Percentiles rank a stretch among this genome's conserved stretches.
phyloP scores from a whole-genome alignment of 1,284 basidiomycete species.

The Termitomyces sp. region DNA sequence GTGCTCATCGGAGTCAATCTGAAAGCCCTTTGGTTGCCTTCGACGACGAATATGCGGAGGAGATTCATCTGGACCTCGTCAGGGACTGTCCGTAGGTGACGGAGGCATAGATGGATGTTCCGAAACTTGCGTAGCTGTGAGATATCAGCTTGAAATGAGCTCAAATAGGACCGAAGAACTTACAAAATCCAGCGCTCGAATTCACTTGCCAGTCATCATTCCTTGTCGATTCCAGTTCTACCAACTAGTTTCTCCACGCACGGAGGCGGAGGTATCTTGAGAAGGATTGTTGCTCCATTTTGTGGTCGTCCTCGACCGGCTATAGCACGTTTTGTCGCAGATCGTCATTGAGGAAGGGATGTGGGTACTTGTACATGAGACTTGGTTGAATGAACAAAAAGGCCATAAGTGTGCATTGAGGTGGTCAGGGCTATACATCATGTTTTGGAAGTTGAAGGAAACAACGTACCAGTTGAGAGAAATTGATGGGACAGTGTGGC shows the following conservation, averaged over 20 bases:
- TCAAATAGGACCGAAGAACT: background rate
- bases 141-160: background rate
- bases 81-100: slow-evolving; percentile 5
- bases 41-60: background rate
- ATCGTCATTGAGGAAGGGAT: no score
- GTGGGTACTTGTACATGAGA: no score
- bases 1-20: slow-evolving; percentile 27
- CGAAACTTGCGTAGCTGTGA: slow-evolving; percentile 3
- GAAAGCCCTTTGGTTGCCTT: slow-evolving; percentile 19
- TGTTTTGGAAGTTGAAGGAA: no score
- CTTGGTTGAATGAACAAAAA: no score
- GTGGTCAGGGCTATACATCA: no score
- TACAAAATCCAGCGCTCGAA: slow-evolving; percentile 5
- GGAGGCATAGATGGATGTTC: slow-evolving; percentile 5
- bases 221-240: background rate
- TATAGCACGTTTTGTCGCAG: slow-evolving; percentile 18
- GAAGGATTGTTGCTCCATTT: slow-evolving; percentile 26
- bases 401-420: no score
- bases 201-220: background rate
- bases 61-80: background rate
- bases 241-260: background rate
- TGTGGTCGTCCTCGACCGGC: slow-evolving; percentile 30
- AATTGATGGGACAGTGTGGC: no score
- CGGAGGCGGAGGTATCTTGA: slow-evolving; percentile 24
- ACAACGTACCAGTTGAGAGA: no score